Evolutionary conservation across 129 eudicot genomes (phyloP), one percentile per base, ranked within the genome.

Genomic region (Pseudognaphalium luteoalbum): DNA sequence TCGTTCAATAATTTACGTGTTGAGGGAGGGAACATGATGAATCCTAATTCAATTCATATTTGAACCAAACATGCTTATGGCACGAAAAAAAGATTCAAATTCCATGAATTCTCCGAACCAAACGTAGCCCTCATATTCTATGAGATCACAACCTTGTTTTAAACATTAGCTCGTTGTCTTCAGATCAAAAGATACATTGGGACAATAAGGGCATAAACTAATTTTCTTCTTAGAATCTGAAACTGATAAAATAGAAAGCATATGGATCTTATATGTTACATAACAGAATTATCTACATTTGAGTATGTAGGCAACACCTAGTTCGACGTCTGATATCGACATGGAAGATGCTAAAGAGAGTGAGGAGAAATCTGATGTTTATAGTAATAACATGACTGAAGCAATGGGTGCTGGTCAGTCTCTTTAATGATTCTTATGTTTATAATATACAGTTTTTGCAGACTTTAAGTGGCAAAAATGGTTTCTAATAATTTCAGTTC

Each of bases 391-490:
- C 84, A 93, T 93, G 98, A 93, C 98, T 76, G 93, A 88, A 83
- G 98, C 98, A 51, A 93, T 93, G 98, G 98, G 98, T 74, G 97
- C 98, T 80, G 97, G 98, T 93, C 80, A 82, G 92, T 83, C 47
- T 32, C 83, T 72, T 64, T 29, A 70, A 50, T n/a, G 11, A 62
- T 71, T 71, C 20, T 47, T 33, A 60, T 61, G 4, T 70, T 6
- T 62, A 21, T 41, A 33, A 7, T 25, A 35, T 16, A 5, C 50
- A 15, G 50, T 71, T 34, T 71, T 72, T 51, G 4, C 1, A 22
- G 62, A 1, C 28, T 7, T 50, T 70, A 28, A 70, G 16, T 16
- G 17, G 3, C 12, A 62, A 71, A 16, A 52, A 35, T 34, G 75
- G 51, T 41, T 74, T 64, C 77, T 71, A 28, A 72, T 51, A 64